Base-by-base conservation (phyloP, 1,139 yeast species). In the Hanseniaspora sp. region DNA sequence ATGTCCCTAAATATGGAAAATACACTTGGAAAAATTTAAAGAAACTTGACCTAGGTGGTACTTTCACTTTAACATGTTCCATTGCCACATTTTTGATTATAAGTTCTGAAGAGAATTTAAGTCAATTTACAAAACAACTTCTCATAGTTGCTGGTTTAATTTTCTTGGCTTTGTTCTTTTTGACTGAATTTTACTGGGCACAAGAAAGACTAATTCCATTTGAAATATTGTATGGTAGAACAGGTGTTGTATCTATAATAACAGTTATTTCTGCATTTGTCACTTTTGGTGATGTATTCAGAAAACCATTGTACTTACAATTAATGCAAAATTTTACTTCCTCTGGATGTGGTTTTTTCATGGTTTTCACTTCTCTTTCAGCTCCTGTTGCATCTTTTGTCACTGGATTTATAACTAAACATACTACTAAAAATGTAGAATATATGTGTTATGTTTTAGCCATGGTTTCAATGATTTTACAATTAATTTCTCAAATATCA, bases 1-100 rank as follows among this genome's bases (percentile, higher is more conserved):
- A 67, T 57, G 57, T 72, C 53, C 69, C 75, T 31, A 70, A 69
- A 23, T 54, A 62, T 11, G 65, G 65, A 34, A 63, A 74, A 49
- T 71, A 69, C 53, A 63, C 71, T 0, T 63, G 65, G 54, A 74
- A 74, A 47, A 76, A 77, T 61, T 63, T 83, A 58, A 73, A 74
- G 55, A 70, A 90, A 58, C 78, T 88, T 43, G 97, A 90, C 66
- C 74, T 86, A 60, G 69, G 76, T 48, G 97, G 97, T 4, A 79
- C 94, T 0, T 65, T 77, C 33, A 71, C 80, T 42, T 71, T 85
- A 63, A 85, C 86, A 43, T 57, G 73, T 15, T 68, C 83, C 1
- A 74, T 86, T 57, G 66, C 75, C 17, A 67, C 77, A 41, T 59
- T 75, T 38, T 73, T 87, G 43, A 66, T 73, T 54, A 56, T 74